Percentiles rank a stretch among this genome's conserved stretches.
These are phyloP conservation scores for Beta lomatogona DNA, from an alignment of 179 eudicot genomes.

Conservation along the genomic window DNA sequence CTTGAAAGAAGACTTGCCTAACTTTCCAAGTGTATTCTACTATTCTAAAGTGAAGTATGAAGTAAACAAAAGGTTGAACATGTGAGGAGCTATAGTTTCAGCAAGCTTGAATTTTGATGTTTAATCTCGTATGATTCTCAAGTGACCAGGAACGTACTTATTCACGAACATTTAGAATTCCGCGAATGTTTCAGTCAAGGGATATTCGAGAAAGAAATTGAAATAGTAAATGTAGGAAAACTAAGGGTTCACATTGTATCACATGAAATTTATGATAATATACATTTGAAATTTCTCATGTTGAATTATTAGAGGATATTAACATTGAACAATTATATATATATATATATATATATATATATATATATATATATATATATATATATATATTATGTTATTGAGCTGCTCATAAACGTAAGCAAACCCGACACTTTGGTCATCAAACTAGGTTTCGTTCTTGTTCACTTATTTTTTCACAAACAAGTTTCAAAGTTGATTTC, in stretches of 20 bases:
- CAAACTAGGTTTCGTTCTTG: neutral
- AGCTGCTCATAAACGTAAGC: neutral
- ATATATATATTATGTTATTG: neutral
- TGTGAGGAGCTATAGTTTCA: neutral
- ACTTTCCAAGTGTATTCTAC: too few species aligned
- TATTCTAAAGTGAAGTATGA: too few species aligned
- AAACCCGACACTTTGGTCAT: neutral
- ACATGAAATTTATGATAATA: too few species aligned
- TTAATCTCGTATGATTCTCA: too few species aligned
- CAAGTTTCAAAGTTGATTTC: neutral
- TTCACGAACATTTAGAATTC: too few species aligned
- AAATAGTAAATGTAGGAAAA: too few species aligned
- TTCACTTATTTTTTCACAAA: neutral
- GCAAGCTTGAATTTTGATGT: neutral
- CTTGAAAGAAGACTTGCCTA: too few species aligned
- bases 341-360: too few species aligned
- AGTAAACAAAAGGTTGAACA: too few species aligned
- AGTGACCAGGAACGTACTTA: too few species aligned
- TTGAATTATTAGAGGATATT: neutral
- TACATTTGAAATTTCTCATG: neutral
- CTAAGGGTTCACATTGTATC: neutral
- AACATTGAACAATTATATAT: neutral
- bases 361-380: neutral
- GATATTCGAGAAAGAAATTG: too few species aligned
- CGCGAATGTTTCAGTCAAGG: too few species aligned